These are phyloP conservation scores for Byssochlamys sp. DNA, from an alignment of 2,329 filamentous ascomycete species.

Conservation along the genomic window DNA sequence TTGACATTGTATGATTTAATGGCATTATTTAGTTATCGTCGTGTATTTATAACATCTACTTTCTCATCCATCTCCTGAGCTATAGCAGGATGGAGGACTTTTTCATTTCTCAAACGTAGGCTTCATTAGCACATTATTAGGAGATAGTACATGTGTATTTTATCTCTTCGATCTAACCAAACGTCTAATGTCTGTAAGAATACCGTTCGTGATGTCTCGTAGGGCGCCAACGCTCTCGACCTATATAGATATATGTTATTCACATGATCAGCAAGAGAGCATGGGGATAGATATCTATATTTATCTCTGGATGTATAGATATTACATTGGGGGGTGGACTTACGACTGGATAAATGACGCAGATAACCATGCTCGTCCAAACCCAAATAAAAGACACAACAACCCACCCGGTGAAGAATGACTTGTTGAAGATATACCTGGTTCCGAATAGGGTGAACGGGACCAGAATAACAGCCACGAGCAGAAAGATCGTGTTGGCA, in stretches of 20 bases:
- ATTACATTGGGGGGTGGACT: conserved; percentile 1
- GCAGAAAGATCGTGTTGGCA: conserved; percentile 28
- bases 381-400: conserved; percentile 35
- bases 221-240: conserved; percentile 27
- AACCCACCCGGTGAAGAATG: conserved; percentile 31
- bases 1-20: too few species aligned
- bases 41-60: too few species aligned
- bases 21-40: too few species aligned
- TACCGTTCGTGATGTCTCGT: conserved; percentile 14
- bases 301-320: background rate
- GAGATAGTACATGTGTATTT: too few species aligned
- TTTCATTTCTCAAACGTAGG: too few species aligned
- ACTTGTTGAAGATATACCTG: conserved; percentile 25
- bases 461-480: conserved; percentile 28
- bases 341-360: conserved; percentile 30
- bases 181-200: conserved; percentile 10
- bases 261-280: too few species aligned
- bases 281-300: background rate
- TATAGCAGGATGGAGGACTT: too few species aligned
- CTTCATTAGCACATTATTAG: too few species aligned
- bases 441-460: conserved; percentile 33
- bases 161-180: background rate
- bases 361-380: conserved; percentile 28
- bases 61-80: too few species aligned
- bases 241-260: background rate